phyloP scores from a whole-genome alignment of 306 rosid species.

The Cucurbita argyrosperma region DNA sequence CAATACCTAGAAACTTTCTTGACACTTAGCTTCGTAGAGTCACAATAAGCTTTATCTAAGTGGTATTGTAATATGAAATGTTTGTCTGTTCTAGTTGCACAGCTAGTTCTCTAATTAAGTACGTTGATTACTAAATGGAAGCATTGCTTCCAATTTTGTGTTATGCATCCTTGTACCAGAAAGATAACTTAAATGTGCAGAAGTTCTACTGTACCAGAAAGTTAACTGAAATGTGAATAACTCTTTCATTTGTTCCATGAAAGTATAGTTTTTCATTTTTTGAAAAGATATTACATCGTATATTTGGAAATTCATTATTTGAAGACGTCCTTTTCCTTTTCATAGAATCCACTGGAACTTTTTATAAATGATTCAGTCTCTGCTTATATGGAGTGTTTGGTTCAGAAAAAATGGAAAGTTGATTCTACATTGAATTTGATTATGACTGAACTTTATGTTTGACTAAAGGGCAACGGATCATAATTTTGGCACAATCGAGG shows the following conservation, averaged over 20 bases:
- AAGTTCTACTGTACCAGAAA: background rate
- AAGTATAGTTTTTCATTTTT: background rate
- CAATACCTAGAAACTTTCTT: background rate
- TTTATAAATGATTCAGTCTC: background rate
- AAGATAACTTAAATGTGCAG: background rate
- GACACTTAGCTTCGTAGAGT: background rate
- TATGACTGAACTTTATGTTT: conserved; percentile 10
- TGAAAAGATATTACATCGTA: background rate
- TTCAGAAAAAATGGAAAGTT: background rate
- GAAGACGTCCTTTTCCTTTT: background rate
- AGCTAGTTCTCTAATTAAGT: background rate
- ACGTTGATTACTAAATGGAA: background rate
- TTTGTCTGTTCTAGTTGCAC: background rate
- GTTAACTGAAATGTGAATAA: background rate
- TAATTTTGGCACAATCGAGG: conserved; percentile 51
- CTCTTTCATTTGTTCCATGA: background rate
- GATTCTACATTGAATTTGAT: background rate
- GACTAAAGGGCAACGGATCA: conserved; percentile 36
- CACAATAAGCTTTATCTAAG: background rate
- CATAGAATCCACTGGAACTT: background rate
- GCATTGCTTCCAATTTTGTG: background rate
- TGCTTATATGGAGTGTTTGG: background rate
- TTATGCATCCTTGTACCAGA: background rate
- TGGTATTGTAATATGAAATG: background rate
- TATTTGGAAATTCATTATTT: background rate